phyloP scores from a whole-genome alignment of 1,284 basidiomycete species.

The Pseudozyma sp. region DNA sequence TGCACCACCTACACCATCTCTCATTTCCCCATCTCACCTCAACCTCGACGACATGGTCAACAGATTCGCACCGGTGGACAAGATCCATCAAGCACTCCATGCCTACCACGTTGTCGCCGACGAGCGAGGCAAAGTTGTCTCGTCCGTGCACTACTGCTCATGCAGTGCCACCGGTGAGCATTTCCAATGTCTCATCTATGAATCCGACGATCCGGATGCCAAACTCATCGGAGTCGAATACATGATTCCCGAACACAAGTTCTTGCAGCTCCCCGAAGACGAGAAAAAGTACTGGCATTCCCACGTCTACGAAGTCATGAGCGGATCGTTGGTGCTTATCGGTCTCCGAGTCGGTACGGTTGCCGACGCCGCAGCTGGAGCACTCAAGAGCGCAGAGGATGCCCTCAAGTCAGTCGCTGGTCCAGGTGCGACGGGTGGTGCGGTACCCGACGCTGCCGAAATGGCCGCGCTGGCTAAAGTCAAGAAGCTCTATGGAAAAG shows the following conservation, averaged over 20 bases:
- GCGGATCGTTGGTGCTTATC: slow-evolving; percentile 71
- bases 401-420: slow-evolving; percentile 8
- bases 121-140: slow-evolving; percentile 37
- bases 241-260: slow-evolving; percentile 72
- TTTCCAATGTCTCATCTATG: slow-evolving; percentile 71
- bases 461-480: slow-evolving; percentile 19
- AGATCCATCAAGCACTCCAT: slow-evolving; percentile 48
- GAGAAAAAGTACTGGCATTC: slow-evolving; percentile 74
- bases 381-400: slow-evolving; percentile 26
- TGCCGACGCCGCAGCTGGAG: slow-evolving; percentile 16
- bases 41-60: slow-evolving; percentile 14
- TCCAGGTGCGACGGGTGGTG: slow-evolving; percentile 21
- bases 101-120: slow-evolving; percentile 50
- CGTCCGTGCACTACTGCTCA: slow-evolving; percentile 48
- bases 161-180: slow-evolving; percentile 24
- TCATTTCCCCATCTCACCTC: not conserved
- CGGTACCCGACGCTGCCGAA: slow-evolving; percentile 44
- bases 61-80: slow-evolving; percentile 35
- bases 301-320: slow-evolving; percentile 72
- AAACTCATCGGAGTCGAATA: slow-evolving; percentile 74
- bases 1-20: not conserved
- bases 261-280: slow-evolving; percentile 70
- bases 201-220: slow-evolving; percentile 71
- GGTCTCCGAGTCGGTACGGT: slow-evolving; percentile 20
- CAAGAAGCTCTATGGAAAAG: slow-evolving; percentile 39